Evolutionary conservation across 1,139 yeast species (phyloP), one percentile per base, ranked within the genome.

Genomic region (Hansenula sp.): DNA sequence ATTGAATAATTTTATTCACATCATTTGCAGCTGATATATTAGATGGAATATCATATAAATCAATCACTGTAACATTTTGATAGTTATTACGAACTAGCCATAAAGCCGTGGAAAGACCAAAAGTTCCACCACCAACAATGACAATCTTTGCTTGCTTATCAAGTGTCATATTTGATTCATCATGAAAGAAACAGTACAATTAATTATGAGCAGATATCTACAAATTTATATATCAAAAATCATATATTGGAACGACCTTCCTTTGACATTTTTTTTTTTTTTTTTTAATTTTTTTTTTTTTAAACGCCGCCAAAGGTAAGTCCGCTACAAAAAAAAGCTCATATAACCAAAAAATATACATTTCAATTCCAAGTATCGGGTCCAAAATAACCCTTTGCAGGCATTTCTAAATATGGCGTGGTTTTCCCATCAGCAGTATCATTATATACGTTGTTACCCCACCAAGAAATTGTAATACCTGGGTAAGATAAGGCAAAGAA

Each of bases 381-480:
- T 9, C 73, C 73, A 46, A 68, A 68, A 17, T 56, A 53, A 41
- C 65, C 64, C 6, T 69, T 69, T 10, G 47, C 49, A 17, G 46
- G 46, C 44, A 68, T 51, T 6, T 42, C 41, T 30, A 38, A 40
- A 27, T 47, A 50, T 19, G 62, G 59, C 4, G 51, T 46, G 12
- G 52, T 56, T 28, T 43, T 42, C 40, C 57, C 44, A 39, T 61
- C 66, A 41, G 49, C 38, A 8, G 61, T 61, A 12, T 41, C 40
- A 26, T 48, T 44, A 29, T 59, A 44, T 8, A 75, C 68, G 12
- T 45, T 48, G 43, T 69, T 73, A 21, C 87, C 86, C 86, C 86
- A 79, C 87, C 87, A 80, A 17, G 48, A 28, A 19, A 61, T 47
- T 12, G 57, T 44, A 40, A 64, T 60, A 32, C 65, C 60, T 36